Percentiles rank a stretch among this genome's conserved stretches.
These are phyloP conservation scores for Corylus americana DNA, from an alignment of 306 rosid species.

Conservation along the genomic window DNA sequence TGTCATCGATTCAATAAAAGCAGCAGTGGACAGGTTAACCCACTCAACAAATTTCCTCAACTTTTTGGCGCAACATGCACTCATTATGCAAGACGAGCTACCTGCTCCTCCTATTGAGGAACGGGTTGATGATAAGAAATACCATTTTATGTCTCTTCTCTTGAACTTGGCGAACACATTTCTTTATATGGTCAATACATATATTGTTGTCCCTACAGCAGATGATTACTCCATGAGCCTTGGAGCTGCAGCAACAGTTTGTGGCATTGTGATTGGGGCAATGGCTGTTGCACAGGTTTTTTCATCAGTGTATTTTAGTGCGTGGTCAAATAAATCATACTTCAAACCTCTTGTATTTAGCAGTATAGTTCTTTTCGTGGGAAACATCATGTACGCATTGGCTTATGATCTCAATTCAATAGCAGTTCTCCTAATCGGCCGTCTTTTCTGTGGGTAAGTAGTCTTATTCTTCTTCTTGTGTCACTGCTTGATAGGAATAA, in stretches of 20 bases:
- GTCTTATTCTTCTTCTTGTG: slow-evolving; percentile 30
- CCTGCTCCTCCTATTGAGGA: slow-evolving; percentile 66
- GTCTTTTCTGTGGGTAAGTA: slow-evolving; percentile 92
- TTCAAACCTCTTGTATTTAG: slow-evolving; percentile 95
- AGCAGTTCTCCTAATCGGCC: slow-evolving; percentile 93
- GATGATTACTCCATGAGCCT: slow-evolving; percentile 95
- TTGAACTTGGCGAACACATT: slow-evolving; percentile 92
- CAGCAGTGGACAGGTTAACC: slow-evolving; percentile 86
- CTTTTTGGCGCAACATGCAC: slow-evolving; percentile 96
- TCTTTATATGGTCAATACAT: slow-evolving; percentile 97
- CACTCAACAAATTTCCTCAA: slow-evolving; percentile 92
- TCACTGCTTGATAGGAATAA: slow-evolving; percentile 21
- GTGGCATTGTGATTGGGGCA: slow-evolving; percentile 95
- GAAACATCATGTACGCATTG: slow-evolving; percentile 78
- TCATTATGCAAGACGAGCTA: slow-evolving; percentile 91
- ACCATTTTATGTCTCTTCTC: slow-evolving; percentile 82
- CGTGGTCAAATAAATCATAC: slow-evolving; percentile 97
- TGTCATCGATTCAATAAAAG: slow-evolving; percentile 69
- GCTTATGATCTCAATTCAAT: slow-evolving; percentile 81
- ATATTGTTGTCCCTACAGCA: slow-evolving; percentile 97
- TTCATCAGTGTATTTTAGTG: slow-evolving; percentile 97
- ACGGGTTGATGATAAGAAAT: slow-evolving; percentile 62
- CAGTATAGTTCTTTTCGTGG: slow-evolving; percentile 75
- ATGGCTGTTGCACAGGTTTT: slow-evolving; percentile 99
- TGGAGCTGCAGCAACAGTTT: slow-evolving; percentile 98